Percentiles rank a stretch among this genome's conserved stretches.
phyloP scores from a whole-genome alignment of 495 filamentous ascomycete genomes.

The Neurospora sp. region DNA sequence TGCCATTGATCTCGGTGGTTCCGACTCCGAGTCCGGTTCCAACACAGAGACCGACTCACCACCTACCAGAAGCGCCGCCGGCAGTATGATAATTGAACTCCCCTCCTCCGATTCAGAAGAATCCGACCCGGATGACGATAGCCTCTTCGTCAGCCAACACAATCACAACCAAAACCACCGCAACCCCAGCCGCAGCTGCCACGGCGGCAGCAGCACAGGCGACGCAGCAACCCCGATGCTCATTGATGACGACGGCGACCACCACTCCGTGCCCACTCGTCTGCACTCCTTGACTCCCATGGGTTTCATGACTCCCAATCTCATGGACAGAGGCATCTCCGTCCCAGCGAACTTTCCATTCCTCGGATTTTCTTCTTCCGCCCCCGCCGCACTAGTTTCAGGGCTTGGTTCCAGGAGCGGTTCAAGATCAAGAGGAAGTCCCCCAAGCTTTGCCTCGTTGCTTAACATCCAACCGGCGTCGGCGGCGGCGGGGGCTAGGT shows the following conservation, averaged over 20 bases:
- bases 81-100: neutral
- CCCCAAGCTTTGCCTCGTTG: neutral
- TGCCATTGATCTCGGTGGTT: neutral
- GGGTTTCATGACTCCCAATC: neutral
- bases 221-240: neutral
- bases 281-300: neutral
- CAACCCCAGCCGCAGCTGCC: neutral
- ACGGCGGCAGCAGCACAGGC: neutral
- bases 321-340: neutral
- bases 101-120: neutral
- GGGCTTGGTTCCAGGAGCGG: no score
- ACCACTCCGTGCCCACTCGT: no score
- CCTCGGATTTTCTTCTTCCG: neutral
- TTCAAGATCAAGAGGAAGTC: neutral
- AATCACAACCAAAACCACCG: neutral
- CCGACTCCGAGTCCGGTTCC: no score
- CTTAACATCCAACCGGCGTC: neutral
- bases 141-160: neutral
- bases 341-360: neutral
- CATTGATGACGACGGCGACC: neutral
- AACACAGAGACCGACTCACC: neutral
- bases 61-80: neutral
- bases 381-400: neutral
- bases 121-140: neutral
- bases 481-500: neutral